Conservation (phyloP, 2,329 filamentous ascomycete species). For the Ceratocystis albifundus region DNA sequence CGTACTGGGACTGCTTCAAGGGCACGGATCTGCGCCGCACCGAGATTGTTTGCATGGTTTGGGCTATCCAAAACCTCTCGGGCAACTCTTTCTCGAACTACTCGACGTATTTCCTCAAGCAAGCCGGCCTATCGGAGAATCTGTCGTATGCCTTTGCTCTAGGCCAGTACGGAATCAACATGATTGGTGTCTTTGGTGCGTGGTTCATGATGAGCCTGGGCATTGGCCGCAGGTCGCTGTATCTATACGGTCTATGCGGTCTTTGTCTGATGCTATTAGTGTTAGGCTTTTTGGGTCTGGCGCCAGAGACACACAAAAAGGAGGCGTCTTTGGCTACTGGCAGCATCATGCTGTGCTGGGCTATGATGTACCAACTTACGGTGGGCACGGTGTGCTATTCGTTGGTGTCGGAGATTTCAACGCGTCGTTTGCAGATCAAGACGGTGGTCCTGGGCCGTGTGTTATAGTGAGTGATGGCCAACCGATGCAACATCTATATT, state of each 20-base stretch:
- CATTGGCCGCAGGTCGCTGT: slow-evolving; percentile 63
- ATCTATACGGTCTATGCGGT: slow-evolving; percentile 61
- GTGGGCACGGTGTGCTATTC: slow-evolving; percentile 87
- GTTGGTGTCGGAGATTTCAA: slow-evolving; percentile 73
- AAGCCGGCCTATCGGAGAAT: slow-evolving; percentile 43
- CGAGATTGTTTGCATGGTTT: slow-evolving; percentile 54
- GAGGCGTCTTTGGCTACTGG: slow-evolving; percentile 64
- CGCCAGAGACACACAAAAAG: slow-evolving; percentile 47
- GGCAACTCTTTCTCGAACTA: slow-evolving; percentile 56
- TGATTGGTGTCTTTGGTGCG: slow-evolving; percentile 67
- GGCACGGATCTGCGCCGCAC: slow-evolving; percentile 68
- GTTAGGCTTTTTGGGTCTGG: slow-evolving; percentile 72
- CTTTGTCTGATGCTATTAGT: slow-evolving; percentile 67
- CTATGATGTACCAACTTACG: slow-evolving; percentile 71
- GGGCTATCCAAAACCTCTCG: slow-evolving; percentile 52
- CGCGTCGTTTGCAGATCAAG: slow-evolving; percentile 75
- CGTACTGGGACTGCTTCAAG: slow-evolving; percentile 73
- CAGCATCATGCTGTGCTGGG: slow-evolving; percentile 75
- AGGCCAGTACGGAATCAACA: slow-evolving; percentile 59
- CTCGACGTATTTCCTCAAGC: slow-evolving; percentile 51
- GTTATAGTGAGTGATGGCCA: slow-evolving; percentile 44
- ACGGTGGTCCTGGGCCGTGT: slow-evolving; percentile 79
- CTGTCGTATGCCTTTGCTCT: slow-evolving; percentile 50
- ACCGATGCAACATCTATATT: background rate
- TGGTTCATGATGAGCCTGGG: slow-evolving; percentile 70